phyloP scores from a whole-genome alignment of 208 protist genomes.

The Wallacemonas sp. region DNA sequence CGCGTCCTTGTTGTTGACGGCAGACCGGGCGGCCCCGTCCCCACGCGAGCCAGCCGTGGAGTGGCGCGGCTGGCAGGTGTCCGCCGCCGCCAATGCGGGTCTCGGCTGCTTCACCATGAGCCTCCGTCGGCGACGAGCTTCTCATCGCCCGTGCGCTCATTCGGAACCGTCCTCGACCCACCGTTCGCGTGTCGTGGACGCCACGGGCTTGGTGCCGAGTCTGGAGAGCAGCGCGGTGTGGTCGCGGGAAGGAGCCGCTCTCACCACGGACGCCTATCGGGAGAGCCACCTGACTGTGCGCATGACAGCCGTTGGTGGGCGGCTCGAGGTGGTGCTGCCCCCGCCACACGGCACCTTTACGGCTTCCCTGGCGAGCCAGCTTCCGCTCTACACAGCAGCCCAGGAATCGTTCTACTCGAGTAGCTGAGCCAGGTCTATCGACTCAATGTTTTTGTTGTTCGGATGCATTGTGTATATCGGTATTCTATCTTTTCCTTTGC shows the following conservation, averaged over 20 bases:
- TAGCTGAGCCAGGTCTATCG: neutral
- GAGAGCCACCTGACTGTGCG: neutral
- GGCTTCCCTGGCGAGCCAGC: neutral
- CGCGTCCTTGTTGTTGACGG: conserved; percentile 20
- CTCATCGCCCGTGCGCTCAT: neutral
- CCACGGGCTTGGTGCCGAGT: conserved; percentile 5
- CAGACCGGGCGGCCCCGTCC: neutral
- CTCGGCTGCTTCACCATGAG: conserved; percentile 52
- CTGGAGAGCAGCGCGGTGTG: neutral
- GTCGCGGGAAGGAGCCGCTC: neutral
- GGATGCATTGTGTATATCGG: neutral
- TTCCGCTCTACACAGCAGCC: neutral
- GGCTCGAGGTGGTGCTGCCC: conserved; percentile 22
- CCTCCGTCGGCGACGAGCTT: conserved; percentile 28
- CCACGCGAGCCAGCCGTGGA: conserved; percentile 11
- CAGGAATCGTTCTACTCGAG: neutral
- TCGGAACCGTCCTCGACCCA: neutral
- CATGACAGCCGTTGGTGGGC: conserved; percentile 11
- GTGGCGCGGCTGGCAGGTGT: conserved; percentile 57
- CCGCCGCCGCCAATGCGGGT: conserved; percentile 39
- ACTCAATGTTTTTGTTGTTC: neutral
- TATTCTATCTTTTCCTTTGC: neutral
- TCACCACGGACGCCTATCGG: neutral
- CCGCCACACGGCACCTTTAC: conserved; percentile 21
- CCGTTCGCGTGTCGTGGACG: neutral